Conservation (phyloP, 2,329 filamentous ascomycete species). For the Graphiopsis chlorocephala region DNA sequence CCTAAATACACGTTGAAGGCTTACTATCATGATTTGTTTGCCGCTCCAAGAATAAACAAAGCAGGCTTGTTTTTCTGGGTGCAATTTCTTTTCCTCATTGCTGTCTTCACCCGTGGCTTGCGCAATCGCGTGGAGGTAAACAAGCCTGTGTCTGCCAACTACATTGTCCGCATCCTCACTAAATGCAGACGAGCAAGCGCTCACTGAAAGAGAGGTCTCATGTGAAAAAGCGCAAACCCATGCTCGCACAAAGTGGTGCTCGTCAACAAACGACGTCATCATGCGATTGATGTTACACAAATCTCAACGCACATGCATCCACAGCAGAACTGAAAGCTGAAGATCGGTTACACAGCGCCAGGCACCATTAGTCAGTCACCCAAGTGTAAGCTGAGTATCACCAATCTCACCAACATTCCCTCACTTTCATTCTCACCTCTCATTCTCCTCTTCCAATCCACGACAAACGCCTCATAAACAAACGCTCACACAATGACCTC, state of each 20-base stretch:
- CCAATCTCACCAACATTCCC: neutral
- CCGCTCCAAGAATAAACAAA: neutral
- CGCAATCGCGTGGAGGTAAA: neutral
- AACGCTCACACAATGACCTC: conserved; percentile 15
- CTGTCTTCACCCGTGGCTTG: neutral
- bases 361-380: neutral
- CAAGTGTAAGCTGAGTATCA: neutral
- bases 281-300: neutral
- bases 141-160: neutral
- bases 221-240: neutral
- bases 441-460: neutral
- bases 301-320: neutral
- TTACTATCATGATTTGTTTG: neutral
- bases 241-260: neutral
- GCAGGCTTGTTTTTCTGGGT: neutral
- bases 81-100: neutral
- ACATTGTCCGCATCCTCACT: neutral
- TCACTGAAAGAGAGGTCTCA: neutral
- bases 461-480: neutral
- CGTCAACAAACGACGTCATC: neutral
- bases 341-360: neutral
- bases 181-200: neutral
- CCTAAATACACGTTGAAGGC: neutral
- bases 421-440: neutral
- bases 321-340: neutral